Percentiles rank a stretch among this genome's conserved stretches.
Evolutionary conservation across 192 early-diverging fungal genomes (phyloP).

Genomic region (Entomortierella beljakovae): DNA sequence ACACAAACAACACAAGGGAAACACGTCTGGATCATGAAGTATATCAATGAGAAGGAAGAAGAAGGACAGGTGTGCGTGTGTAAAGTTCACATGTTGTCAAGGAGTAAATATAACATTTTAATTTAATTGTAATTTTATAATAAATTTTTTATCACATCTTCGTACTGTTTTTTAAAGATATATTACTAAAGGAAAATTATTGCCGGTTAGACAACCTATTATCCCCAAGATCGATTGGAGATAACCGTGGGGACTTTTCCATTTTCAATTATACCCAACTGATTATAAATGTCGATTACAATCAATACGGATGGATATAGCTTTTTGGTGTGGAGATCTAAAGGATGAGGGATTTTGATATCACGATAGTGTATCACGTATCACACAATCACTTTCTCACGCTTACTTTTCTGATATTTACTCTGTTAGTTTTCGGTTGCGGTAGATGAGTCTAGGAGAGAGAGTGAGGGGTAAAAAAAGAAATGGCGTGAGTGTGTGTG

Average conservation of each 20-base stretch:
- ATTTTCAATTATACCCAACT: too few species aligned
- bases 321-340: neutral
- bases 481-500: neutral
- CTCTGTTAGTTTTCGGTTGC: neutral
- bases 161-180: constrained; percentile 4
- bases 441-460: neutral
- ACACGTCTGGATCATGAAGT: too few species aligned
- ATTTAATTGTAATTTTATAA: too few species aligned
- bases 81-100: neutral
- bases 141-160: neutral
- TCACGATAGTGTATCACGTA: neutral
- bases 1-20: too few species aligned
- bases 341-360: neutral
- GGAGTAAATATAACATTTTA: neutral
- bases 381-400: constrained; percentile 11
- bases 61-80: neutral
- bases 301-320: too few species aligned
- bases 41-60: neutral
- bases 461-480: neutral
- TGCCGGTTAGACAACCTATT: too few species aligned
- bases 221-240: constrained; percentile 10
- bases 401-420: constrained; percentile 20
- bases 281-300: too few species aligned
- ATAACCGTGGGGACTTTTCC: constrained; percentile 22
- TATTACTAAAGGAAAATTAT: constrained; percentile 4